Conservation (phyloP, 208 protist genomes). For the Acanthamoeba royreba region DNA sequence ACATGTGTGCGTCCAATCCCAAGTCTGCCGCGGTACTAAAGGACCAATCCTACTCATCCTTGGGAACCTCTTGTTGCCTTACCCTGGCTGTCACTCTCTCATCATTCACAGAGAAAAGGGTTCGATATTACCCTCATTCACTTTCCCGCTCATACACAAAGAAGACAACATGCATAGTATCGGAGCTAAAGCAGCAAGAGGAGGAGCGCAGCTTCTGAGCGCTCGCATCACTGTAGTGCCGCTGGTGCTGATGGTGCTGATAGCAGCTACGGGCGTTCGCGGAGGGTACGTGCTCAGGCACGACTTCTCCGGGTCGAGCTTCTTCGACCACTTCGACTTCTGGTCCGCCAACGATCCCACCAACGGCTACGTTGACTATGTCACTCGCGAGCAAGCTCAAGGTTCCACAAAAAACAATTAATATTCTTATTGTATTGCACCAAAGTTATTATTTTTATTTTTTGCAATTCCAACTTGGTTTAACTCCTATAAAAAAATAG, state of each 20-base stretch:
- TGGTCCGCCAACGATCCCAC: not conserved
- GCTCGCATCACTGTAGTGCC: no score
- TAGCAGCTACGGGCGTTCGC: not conserved
- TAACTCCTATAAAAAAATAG: not conserved
- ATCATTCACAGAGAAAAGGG: no score
- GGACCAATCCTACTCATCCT: no score
- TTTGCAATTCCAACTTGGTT: not conserved
- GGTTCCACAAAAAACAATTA: not conserved
- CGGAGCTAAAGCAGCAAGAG: no score
- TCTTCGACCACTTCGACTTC: conserved; percentile 6
- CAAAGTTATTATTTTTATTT: not conserved
- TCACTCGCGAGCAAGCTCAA: not conserved
- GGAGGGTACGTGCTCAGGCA: not conserved
- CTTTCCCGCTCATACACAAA: no score
- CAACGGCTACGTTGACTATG: not conserved
- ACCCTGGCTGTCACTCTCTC: no score
- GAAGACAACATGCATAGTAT: no score
- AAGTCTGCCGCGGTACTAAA: no score
- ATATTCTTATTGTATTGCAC: not conserved
- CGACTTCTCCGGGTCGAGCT: not conserved
- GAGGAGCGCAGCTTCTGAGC: no score
- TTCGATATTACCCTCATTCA: no score
- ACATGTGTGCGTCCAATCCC: no score
- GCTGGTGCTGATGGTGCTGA: not conserved
- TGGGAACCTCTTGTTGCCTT: no score